Conservation (phyloP, 2,329 filamentous ascomycete genomes). For the Talaromyces atroroseus region DNA sequence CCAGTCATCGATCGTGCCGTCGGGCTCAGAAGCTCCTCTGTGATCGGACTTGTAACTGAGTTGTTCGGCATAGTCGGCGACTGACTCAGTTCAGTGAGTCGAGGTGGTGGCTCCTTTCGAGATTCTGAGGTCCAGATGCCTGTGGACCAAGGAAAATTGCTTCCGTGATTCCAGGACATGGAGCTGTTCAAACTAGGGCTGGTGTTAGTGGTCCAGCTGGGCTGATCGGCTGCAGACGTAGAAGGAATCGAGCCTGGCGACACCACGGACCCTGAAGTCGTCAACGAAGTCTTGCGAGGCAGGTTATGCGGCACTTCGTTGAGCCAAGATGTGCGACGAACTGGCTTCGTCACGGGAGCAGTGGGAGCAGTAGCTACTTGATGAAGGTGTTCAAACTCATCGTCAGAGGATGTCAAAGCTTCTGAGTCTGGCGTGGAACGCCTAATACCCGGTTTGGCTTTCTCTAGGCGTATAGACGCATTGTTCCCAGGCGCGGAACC, state of each 20-base stretch:
- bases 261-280: conserved; percentile 65
- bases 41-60: conserved; percentile 44
- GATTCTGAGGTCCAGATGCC: conserved; percentile 75
- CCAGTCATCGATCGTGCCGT: conserved; percentile 40
- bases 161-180: conserved; percentile 41
- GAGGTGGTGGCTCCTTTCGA: conserved; percentile 69
- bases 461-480: conserved; percentile 65
- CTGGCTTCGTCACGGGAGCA: conserved; percentile 55
- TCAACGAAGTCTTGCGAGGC: conserved; percentile 71
- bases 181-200: conserved; percentile 35
- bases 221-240: conserved; percentile 66
- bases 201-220: conserved; percentile 37
- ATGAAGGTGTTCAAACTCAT: conserved; percentile 67
- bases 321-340: conserved; percentile 74
- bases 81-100: conserved; percentile 67
- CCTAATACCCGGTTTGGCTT: conserved; percentile 62
- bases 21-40: conserved; percentile 51
- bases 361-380: conserved; percentile 46
- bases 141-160: conserved; percentile 65
- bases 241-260: conserved; percentile 80
- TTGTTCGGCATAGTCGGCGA: conserved; percentile 63
- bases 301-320: conserved; percentile 69
- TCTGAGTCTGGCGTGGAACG: conserved; percentile 92
- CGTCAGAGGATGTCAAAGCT: conserved; percentile 87
- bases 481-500: conserved; percentile 47